These are phyloP conservation scores for Pseudohalonectria lignicola DNA, from an alignment of 2,329 filamentous ascomycete species.

Conservation along the genomic window DNA sequence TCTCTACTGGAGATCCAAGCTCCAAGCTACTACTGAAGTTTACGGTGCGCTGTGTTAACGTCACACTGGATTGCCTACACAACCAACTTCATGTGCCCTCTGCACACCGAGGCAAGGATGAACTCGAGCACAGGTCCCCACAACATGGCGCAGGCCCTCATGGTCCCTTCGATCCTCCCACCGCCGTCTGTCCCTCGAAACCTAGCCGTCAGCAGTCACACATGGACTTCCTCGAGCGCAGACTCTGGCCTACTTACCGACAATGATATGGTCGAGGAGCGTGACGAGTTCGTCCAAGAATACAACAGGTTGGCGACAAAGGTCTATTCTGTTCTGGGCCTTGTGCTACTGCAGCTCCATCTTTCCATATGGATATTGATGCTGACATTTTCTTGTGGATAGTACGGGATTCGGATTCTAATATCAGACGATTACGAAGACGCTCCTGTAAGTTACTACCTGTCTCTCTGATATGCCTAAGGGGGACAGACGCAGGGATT, in stretches of 20 bases:
- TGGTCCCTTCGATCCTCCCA: not conserved
- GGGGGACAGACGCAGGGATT: no score
- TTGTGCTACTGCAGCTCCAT: not conserved
- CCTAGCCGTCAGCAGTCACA: conserved; percentile 32
- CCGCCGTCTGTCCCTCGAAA: not conserved
- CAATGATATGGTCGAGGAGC: conserved; percentile 35
- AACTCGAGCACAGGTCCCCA: no score
- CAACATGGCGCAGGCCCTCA: not conserved
- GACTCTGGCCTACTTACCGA: conserved; percentile 35
- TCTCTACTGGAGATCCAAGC: no score
- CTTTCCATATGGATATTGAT: not conserved
- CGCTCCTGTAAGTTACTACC: conserved; percentile 17
- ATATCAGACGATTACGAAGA: conserved; percentile 22
- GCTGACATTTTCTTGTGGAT: not conserved
- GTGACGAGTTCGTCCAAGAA: conserved; percentile 37
- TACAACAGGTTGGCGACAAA: conserved; percentile 51
- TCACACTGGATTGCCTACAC: no score
- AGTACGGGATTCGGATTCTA: conserved; percentile 42
- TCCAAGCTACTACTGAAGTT: no score
- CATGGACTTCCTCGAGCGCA: conserved; percentile 46
- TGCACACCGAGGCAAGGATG: no score
- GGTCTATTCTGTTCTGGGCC: conserved; percentile 23
- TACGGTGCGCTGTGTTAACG: no score
- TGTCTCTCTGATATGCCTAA: not conserved
- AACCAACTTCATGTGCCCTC: no score